phyloP scores from a whole-genome alignment of 73 alveolate genomes.

The Durusdinium trenchii region DNA sequence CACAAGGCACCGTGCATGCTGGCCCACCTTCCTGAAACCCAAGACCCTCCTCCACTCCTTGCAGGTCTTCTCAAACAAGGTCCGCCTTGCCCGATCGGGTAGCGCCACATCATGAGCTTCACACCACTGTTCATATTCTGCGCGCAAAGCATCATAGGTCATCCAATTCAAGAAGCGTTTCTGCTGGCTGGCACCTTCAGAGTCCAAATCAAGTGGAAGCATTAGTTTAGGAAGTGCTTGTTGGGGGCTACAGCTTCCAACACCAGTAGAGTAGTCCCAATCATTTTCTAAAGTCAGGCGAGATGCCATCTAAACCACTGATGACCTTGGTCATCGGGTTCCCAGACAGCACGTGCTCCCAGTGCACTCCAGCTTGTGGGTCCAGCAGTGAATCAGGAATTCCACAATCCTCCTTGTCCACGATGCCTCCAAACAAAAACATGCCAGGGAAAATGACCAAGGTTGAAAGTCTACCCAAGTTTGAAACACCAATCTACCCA shows the following conservation, averaged over 20 bases:
- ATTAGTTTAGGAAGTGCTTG: too few species aligned
- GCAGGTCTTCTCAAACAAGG: neutral
- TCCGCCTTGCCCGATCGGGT: neutral
- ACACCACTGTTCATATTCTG: neutral
- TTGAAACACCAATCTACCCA: too few species aligned
- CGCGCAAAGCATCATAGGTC: neutral
- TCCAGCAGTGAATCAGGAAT: neutral
- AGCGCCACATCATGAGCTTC: neutral
- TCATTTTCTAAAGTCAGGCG: neutral
- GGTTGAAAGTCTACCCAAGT: too few species aligned
- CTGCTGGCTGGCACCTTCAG: neutral
- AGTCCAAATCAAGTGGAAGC: too few species aligned
- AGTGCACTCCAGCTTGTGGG: neutral
- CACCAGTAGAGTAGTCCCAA: neutral
- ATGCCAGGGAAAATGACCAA: neutral
- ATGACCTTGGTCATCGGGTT: neutral
- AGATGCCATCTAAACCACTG: neutral
- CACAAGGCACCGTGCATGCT: conserved; percentile 22
- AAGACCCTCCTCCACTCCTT: neutral
- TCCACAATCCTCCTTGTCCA: neutral
- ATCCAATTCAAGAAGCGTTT: neutral
- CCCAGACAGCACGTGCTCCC: conserved; percentile 18
- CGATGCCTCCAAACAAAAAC: neutral
- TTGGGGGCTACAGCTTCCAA: too few species aligned
- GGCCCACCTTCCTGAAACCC: neutral